These are phyloP conservation scores for Amaranthus palmeri DNA, from an alignment of 148 eudicot species.

Conservation along the genomic window DNA sequence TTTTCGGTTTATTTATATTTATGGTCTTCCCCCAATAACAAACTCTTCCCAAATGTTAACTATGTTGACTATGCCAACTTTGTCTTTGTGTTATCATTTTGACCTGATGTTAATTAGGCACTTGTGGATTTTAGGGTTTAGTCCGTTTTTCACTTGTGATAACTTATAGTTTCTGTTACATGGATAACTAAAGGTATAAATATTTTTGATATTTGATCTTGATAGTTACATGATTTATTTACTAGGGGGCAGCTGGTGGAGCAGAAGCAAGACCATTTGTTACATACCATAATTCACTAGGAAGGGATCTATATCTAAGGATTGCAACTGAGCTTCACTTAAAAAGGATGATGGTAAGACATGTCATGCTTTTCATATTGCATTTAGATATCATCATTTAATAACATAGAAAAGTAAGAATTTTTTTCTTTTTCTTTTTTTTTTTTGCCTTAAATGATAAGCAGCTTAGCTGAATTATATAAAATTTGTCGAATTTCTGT, in stretches of 20 bases:
- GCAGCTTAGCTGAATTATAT: background rate
- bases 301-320: constrained; percentile 86
- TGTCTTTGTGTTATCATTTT: background rate
- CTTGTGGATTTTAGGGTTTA: background rate
- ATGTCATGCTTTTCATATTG: background rate
- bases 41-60: too few species aligned
- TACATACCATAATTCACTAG: constrained; percentile 89
- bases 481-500: background rate
- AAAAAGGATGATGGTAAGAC: constrained; percentile 89
- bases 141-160: background rate
- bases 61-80: too few species aligned
- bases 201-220: background rate
- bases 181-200: background rate
- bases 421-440: background rate
- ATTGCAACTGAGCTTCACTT: constrained; percentile 95
- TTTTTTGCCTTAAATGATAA: background rate
- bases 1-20: too few species aligned
- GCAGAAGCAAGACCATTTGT: constrained; percentile 99
- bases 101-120: background rate
- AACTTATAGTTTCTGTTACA: background rate
- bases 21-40: too few species aligned
- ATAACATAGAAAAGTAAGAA: background rate
- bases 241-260: constrained; percentile 95
- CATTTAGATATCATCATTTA: background rate
- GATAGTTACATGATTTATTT: constrained; percentile 24